A percentile compares a stretch with the other conserved stretches of the same genome.
These are phyloP conservation scores for Penicillium sp. DNA, from an alignment of 2,329 filamentous ascomycete genomes.

Conservation along the genomic window DNA sequence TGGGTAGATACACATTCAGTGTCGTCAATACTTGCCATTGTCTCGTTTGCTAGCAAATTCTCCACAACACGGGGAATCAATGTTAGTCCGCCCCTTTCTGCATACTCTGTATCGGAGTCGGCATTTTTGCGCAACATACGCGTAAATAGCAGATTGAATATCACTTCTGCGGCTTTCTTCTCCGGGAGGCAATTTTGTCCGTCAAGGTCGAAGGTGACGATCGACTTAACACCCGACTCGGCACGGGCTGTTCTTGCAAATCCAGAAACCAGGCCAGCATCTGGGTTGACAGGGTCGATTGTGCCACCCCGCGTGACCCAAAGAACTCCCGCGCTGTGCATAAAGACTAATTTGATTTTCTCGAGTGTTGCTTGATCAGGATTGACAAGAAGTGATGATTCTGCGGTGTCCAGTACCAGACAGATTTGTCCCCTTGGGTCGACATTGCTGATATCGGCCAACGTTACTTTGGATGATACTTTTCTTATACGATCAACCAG, in stretches of 20 bases:
- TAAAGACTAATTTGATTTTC: conserved; percentile 20
- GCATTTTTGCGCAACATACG: conserved; percentile 7
- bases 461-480: not conserved
- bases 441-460: conserved; percentile 8
- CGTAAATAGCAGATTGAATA: conserved; percentile 12
- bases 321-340: conserved; percentile 18
- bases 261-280: conserved; percentile 20
- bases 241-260: conserved; percentile 31
- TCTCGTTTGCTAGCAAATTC: conserved; percentile 3
- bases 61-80: conserved; percentile 27
- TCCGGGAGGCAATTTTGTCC: conserved; percentile 5
- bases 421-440: conserved; percentile 17
- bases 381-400: not conserved
- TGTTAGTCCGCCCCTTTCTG: conserved; percentile 21
- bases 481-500: conserved; percentile 3
- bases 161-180: conserved; percentile 5
- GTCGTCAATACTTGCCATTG: conserved; percentile 3
- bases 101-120: conserved; percentile 27
- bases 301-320: conserved; percentile 28
- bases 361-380: conserved; percentile 1
- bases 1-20: conserved; percentile 1
- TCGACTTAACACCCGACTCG: conserved; percentile 23
- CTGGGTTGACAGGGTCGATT: conserved; percentile 12
- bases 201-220: conserved; percentile 29
- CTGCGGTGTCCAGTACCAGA: conserved; percentile 20